phyloP scores from a whole-genome alignment of 2,329 filamentous ascomycete species.

The Eutypella sp. region DNA sequence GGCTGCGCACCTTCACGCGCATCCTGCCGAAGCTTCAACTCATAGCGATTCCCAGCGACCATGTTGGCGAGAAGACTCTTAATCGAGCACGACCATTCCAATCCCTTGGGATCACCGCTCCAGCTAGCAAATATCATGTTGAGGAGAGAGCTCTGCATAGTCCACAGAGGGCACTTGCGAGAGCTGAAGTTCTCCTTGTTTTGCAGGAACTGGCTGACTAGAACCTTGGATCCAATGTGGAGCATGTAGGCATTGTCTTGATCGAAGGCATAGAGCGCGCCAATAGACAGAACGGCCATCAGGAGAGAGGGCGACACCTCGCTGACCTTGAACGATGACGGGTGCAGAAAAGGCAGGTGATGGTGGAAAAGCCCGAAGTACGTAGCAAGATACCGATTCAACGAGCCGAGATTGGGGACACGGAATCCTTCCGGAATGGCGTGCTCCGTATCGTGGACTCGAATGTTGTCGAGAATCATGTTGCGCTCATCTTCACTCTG shows the following conservation, averaged over 20 bases:
- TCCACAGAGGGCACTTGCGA: slow-evolving; percentile 93
- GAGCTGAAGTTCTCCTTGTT: slow-evolving; percentile 99
- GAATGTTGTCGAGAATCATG: slow-evolving; percentile 81
- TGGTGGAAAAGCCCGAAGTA: slow-evolving; percentile 98
- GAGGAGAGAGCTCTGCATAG: slow-evolving; percentile 92
- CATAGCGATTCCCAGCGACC: slow-evolving; percentile 95
- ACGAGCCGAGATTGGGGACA: slow-evolving; percentile 69
- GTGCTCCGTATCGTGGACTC: slow-evolving; percentile 71
- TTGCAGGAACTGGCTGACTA: slow-evolving; percentile 94
- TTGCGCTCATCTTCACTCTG: slow-evolving; percentile 79
- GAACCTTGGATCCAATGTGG: slow-evolving; percentile 94
- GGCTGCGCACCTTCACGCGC: slow-evolving; percentile 73
- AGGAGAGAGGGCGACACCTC: slow-evolving; percentile 77
- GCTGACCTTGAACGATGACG: slow-evolving; percentile 80
- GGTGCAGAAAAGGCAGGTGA: slow-evolving; percentile 92
- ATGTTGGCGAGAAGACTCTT: slow-evolving; percentile 98
- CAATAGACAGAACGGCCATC: slow-evolving; percentile 88
- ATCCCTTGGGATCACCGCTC: slow-evolving; percentile 94
- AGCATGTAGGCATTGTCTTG: slow-evolving; percentile 96
- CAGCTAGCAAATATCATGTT: slow-evolving; percentile 99
- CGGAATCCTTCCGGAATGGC: slow-evolving; percentile 86
- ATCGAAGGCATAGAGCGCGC: slow-evolving; percentile 93
- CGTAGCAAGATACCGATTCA: slow-evolving; percentile 90
- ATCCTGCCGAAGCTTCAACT: slow-evolving; percentile 88
- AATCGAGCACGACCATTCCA: slow-evolving; percentile 98